These are phyloP conservation scores for Aspergillus tamarii DNA, from an alignment of 2,329 filamentous ascomycete genomes.

Conservation along the genomic window DNA sequence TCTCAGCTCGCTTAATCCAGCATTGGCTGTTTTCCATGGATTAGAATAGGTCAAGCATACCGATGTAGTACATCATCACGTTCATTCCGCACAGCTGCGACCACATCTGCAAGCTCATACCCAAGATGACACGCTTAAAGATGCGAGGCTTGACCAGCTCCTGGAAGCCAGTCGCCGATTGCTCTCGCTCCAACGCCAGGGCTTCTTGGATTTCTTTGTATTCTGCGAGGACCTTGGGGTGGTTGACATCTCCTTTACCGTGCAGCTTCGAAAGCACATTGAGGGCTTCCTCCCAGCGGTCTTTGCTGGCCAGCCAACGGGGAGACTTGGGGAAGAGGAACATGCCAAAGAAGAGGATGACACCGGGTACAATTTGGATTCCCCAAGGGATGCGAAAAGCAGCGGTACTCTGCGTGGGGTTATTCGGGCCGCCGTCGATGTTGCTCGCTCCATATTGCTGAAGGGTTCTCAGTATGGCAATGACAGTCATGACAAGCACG, in stretches of 20 bases:
- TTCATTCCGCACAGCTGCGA: conserved; percentile 75
- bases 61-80: conserved; percentile 72
- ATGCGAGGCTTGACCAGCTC: conserved; percentile 72
- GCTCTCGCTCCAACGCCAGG: conserved; percentile 71
- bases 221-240: conserved; percentile 68
- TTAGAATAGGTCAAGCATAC: not conserved
- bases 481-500: conserved; percentile 31
- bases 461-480: not conserved
- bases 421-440: conserved; percentile 53
- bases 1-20: rapidly evolving
- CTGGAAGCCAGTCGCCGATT: conserved; percentile 68
- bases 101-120: conserved; percentile 74
- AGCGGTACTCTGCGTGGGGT: conserved; percentile 54
- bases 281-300: conserved; percentile 58
- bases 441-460: conserved; percentile 43
- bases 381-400: conserved; percentile 68
- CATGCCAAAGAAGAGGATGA: conserved; percentile 61
- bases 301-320: conserved; percentile 64
- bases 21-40: not conserved
- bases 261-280: conserved; percentile 60
- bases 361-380: conserved; percentile 62
- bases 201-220: conserved; percentile 71
- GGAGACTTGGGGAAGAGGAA: conserved; percentile 58
- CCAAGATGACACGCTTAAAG: conserved; percentile 71
- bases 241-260: conserved; percentile 64